A percentile compares a stretch with the other conserved stretches of the same genome.
Conservation (phyloP, 2,329 filamentous ascomycete genomes). For the Tolypocladium paradoxum region DNA sequence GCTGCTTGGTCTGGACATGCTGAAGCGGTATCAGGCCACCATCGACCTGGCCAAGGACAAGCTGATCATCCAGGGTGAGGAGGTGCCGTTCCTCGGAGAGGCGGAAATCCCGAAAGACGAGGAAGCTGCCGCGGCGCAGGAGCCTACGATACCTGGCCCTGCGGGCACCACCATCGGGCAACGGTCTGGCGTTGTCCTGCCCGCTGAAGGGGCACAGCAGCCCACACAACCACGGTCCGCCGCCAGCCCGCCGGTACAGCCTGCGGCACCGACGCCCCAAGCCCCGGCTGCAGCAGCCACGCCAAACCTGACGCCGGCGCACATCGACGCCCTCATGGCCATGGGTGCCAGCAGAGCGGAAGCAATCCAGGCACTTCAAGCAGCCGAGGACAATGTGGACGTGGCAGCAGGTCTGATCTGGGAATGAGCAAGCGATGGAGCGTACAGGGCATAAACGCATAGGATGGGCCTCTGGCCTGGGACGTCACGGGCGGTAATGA, state of each 20-base stretch:
- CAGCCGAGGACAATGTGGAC: constrained; percentile 82
- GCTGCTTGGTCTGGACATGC: constrained; percentile 87
- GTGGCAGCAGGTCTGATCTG: constrained; percentile 10
- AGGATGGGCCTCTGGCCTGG: not conserved
- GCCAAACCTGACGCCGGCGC: constrained; percentile 43
- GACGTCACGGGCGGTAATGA: not conserved
- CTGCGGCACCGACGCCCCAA: constrained; percentile 15
- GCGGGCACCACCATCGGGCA: constrained; percentile 84
- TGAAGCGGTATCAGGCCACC: constrained; percentile 87
- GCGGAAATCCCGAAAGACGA: constrained; percentile 83
- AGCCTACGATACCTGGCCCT: constrained; percentile 76
- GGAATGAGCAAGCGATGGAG: constrained; percentile 1
- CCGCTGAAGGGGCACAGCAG: constrained; percentile 9
- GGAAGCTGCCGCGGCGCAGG: constrained; percentile 64
- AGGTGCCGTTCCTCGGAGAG: constrained; percentile 84
- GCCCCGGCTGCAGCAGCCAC: constrained; percentile 15
- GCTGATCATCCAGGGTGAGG: constrained; percentile 77
- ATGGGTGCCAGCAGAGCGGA: constrained; percentile 69
- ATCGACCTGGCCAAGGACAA: constrained; percentile 81
- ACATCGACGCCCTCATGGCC: constrained; percentile 64
- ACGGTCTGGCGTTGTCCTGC: constrained; percentile 62
- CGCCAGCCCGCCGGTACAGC: constrained; percentile 9
- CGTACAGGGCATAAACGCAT: not conserved
- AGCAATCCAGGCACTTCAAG: constrained; percentile 71
- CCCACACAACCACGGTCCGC: constrained; percentile 10